Evolutionary conservation across 306 rosid species (phyloP).

Genomic region (Dalbergia cochinchinensis): DNA sequence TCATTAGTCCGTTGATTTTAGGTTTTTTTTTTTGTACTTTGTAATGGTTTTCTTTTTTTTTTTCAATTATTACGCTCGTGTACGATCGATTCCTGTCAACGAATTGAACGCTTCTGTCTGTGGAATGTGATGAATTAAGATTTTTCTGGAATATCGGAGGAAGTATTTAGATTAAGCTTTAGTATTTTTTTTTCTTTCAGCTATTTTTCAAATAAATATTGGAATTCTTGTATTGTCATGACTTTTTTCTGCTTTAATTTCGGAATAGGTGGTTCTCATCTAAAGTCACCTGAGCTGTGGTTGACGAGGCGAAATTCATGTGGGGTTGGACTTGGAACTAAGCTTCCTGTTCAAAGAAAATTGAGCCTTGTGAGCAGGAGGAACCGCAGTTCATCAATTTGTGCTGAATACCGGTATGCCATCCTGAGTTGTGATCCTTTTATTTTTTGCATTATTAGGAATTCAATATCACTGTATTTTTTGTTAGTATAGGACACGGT

Average conservation of each 20-base stretch:
- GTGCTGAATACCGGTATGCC: constrained; percentile 75
- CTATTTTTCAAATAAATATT: background rate
- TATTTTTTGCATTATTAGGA: background rate
- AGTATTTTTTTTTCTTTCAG: background rate
- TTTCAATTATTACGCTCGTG: background rate
- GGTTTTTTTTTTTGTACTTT: too few relatives aligned
- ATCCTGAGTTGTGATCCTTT: constrained; percentile 14
- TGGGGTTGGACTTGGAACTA: constrained; percentile 52
- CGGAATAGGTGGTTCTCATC: constrained; percentile 63
- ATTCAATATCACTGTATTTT: background rate
- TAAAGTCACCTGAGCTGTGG: constrained; percentile 61
- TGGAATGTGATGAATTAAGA: background rate
- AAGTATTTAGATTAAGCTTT: background rate
- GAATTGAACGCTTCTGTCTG: background rate
- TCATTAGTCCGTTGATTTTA: background rate
- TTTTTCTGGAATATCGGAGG: background rate
- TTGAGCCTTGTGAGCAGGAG: constrained; percentile 46
- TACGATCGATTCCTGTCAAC: background rate
- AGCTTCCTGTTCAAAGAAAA: constrained; percentile 61
- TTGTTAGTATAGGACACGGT: background rate
- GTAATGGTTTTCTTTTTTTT: constrained; percentile 18
- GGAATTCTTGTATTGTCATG: background rate
- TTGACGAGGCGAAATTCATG: constrained; percentile 52
- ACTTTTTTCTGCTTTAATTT: constrained; percentile 24
- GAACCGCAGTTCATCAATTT: constrained; percentile 58